Conservation (phyloP, 805 yeast species). For the Saccharomycopsis olivae region DNA sequence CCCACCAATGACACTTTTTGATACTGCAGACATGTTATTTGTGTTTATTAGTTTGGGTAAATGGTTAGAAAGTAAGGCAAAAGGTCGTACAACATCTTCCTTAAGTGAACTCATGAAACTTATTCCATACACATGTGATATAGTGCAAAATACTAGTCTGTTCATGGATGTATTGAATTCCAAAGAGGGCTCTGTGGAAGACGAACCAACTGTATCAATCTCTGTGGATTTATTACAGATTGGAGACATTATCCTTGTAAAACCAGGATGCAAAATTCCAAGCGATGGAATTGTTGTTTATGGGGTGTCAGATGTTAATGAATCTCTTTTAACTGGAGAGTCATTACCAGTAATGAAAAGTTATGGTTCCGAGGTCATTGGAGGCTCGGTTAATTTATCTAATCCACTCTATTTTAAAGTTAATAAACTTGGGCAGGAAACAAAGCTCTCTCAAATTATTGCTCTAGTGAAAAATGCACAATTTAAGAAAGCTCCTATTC, state of each 20-base stretch:
- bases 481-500: conserved; percentile 80
- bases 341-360: conserved; percentile 61
- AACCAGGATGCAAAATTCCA: conserved; percentile 84
- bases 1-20: conserved; percentile 60
- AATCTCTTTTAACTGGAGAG: conserved; percentile 88
- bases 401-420: conserved; percentile 63
- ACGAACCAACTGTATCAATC: conserved; percentile 30
- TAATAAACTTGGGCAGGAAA: conserved; percentile 64
- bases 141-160: conserved; percentile 35
- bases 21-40: conserved; percentile 77
- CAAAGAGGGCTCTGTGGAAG: neutral
- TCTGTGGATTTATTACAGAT: conserved; percentile 68
- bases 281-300: conserved; percentile 77
- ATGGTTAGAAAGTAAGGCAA: conserved; percentile 83
- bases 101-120: conserved; percentile 69
- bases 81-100: conserved; percentile 88
- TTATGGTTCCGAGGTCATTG: conserved; percentile 56
- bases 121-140: conserved; percentile 66
- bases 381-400: conserved; percentile 84
- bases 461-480: conserved; percentile 84
- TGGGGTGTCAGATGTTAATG: conserved; percentile 82
- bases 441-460: conserved; percentile 82
- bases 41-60: conserved; percentile 83
- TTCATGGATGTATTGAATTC: conserved; percentile 1
- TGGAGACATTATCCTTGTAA: conserved; percentile 64